phyloP scores from a whole-genome alignment of 2,329 filamentous ascomycete genomes.

The Pyrenochaeta sp. region DNA sequence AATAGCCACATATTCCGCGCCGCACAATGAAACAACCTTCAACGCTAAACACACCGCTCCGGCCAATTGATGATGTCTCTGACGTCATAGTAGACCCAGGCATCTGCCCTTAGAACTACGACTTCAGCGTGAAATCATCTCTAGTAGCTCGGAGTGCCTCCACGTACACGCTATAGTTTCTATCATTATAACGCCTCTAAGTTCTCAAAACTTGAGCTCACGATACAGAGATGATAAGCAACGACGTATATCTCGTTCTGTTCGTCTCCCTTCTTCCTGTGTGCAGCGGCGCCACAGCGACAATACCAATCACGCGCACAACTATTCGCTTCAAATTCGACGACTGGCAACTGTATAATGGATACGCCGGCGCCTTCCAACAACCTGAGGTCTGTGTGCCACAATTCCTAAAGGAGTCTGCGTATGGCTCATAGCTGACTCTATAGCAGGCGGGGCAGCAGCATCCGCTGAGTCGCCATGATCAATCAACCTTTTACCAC shows the following conservation, averaged over 20 bases:
- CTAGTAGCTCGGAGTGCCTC: neutral
- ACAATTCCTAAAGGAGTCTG: conserved; percentile 1
- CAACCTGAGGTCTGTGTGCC: conserved; percentile 1
- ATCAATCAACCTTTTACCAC: conserved; percentile 10
- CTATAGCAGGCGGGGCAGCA: conserved; percentile 4
- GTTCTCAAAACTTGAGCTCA: neutral
- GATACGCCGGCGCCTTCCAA: conserved; percentile 4
- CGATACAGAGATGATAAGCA: neutral
- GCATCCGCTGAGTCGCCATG: conserved; percentile 6
- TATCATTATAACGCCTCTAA: neutral
- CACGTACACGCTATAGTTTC: neutral
- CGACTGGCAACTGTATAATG: conserved; percentile 7
- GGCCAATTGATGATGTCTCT: neutral
- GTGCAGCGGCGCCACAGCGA: conserved; percentile 5
- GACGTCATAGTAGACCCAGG: neutral
- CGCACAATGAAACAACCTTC: neutral
- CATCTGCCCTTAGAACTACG: neutral
- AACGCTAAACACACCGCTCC: neutral
- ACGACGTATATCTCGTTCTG: conserved; percentile 1
- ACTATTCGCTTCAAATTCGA: conserved; percentile 10
- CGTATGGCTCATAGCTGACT: conserved; percentile 2
- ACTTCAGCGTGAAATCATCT: neutral
- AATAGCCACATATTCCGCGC: neutral
- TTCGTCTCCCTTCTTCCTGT: conserved; percentile 6
- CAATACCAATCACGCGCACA: conserved; percentile 8